Percentiles rank a stretch among this genome's conserved stretches.
Conservation (phyloP, 2,329 filamentous ascomycete genomes). For the Penicillium capsulatum region DNA sequence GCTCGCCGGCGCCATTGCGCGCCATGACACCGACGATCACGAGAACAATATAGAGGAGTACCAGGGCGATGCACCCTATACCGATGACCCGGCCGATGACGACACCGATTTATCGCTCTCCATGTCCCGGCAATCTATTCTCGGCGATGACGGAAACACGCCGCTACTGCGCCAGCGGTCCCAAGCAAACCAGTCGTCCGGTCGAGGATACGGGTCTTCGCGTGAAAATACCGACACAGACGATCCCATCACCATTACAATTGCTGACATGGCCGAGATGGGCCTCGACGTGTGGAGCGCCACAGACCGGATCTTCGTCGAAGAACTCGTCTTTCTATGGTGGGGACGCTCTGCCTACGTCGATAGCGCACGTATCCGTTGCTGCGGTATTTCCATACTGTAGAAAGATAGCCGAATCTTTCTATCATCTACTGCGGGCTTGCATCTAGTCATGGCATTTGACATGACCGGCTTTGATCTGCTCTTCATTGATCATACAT, state of each 20-base stretch:
- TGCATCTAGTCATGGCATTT: no score
- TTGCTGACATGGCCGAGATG: slow-evolving; percentile 47
- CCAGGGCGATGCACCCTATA: slow-evolving; percentile 17
- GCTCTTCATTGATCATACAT: no score
- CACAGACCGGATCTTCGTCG: slow-evolving; percentile 44
- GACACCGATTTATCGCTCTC: slow-evolving; percentile 21
- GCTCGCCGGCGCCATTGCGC: slow-evolving; percentile 41
- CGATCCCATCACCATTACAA: slow-evolving; percentile 36
- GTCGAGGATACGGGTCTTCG: slow-evolving; percentile 1
- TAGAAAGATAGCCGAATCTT: slow-evolving; percentile 26
- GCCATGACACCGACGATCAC: slow-evolving; percentile 34
- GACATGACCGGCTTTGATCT: no score
- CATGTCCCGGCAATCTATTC: slow-evolving; percentile 23
- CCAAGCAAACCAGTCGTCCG: slow-evolving; percentile 5
- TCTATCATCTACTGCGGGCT: background rate
- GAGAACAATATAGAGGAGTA: slow-evolving; percentile 14
- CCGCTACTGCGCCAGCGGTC: slow-evolving; percentile 25
- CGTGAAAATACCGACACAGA: slow-evolving; percentile 9
- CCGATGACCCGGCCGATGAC: slow-evolving; percentile 23
- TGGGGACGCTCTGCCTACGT: slow-evolving; percentile 44
- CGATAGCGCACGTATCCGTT: slow-evolving; percentile 43
- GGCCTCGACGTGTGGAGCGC: slow-evolving; percentile 49
- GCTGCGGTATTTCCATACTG: slow-evolving; percentile 47
- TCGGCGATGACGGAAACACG: slow-evolving; percentile 26
- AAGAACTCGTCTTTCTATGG: slow-evolving; percentile 45